Base-by-base conservation (phyloP, 2,329 filamentous ascomycete genomes). In the Venturia pyrina region DNA sequence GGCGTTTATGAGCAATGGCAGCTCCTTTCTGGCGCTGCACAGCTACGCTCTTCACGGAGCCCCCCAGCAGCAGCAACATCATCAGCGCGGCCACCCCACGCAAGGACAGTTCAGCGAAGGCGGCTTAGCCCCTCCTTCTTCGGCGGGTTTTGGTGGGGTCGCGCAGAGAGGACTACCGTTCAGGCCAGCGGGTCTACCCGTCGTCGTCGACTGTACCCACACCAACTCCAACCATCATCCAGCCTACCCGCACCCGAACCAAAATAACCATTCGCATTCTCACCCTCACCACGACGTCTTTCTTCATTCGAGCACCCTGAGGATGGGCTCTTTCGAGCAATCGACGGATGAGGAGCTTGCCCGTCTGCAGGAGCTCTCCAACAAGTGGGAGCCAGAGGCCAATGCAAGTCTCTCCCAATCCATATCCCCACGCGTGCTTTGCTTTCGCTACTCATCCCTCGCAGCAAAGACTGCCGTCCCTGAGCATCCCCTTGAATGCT, bases 331-430 rank as follows among this genome's bases (percentile, higher is more conserved):
- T 70, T 66, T 62, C 44, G 65, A 19, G 11, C 64, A 75, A 68
- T 70, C 74, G 67, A 71, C 74, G 59, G 79, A 80, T 63, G 83
- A 86, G 65, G 84, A 87, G 69, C 78, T 86, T 72, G 83, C 85
- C 69, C 79, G 84, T 66, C 79, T 87, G 73, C 85, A 87, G 77
- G 82, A 84, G 73, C 78, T 87, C 68, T 87, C 85, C 70, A 83
- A 83, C 72, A 79, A 82, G 67, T 88, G 83, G 70, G 80, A 86
- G 72, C 81, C 85, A 15, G 82, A 86, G 68, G 74, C 81, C 64
- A 80, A 81, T 69, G 85, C 86, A 75, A 75, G 81, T 77, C 46
- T 48, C 62, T 19, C 48, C 53, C 53, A 50, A 59, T 34, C 15
- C 53, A 59, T 59, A 59, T n/a, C 17, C 53, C 28, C 53, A 37